Percentiles rank a stretch among this genome's conserved stretches.
Evolutionary conservation across 179 eudicot species (phyloP).

Genomic region (Patellifolia procumbens): DNA sequence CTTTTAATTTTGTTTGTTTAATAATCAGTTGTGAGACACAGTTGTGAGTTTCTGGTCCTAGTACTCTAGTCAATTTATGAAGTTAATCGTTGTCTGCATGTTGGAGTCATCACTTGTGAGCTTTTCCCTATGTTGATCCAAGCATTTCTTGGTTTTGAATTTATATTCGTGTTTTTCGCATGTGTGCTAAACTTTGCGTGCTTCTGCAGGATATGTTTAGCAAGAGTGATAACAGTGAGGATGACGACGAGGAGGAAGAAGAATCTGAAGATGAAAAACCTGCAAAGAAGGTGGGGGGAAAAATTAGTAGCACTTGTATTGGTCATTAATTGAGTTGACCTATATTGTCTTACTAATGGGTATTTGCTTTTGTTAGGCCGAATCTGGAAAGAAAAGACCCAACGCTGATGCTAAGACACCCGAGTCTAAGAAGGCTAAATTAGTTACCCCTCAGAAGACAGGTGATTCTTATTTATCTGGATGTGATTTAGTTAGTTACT

Average conservation of each 20-base stretch:
- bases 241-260: constrained; percentile 26
- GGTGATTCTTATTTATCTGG: constrained; percentile 23
- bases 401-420: constrained; percentile 40
- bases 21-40: no score
- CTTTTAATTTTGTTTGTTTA: no score
- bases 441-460: constrained; percentile 48
- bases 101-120: no score
- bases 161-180: background rate
- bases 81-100: no score
- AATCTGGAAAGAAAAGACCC: constrained; percentile 46
- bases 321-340: background rate
- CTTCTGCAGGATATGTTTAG: constrained; percentile 20
- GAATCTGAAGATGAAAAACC: constrained; percentile 38
- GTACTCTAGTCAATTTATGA: no score
- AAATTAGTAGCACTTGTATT: background rate
- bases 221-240: constrained; percentile 33
- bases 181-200: background rate
- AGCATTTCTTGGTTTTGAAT: no score
- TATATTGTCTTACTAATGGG: background rate
- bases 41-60: no score
- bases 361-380: constrained; percentile 18
- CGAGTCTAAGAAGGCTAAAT: constrained; percentile 50
- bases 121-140: background rate
- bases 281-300: constrained; percentile 21
- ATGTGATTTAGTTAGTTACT: background rate